These are phyloP conservation scores for Hanseniaspora meyeri DNA, from an alignment of 805 yeast species.

Conservation along the genomic window DNA sequence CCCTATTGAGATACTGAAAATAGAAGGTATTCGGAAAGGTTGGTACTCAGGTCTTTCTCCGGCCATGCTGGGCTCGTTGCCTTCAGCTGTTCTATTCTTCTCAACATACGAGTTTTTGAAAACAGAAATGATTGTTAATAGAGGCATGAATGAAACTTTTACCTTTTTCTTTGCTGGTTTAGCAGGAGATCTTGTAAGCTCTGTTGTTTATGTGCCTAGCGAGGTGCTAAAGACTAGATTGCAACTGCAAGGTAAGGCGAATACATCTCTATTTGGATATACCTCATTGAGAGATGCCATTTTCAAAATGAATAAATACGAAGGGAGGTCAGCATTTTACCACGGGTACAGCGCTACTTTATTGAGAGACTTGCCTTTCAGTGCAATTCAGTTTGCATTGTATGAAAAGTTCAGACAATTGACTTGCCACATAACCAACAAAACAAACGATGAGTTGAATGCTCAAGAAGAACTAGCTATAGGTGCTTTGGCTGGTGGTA, in stretches of 20 bases:
- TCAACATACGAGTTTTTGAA: constrained; percentile 79
- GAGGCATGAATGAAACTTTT: constrained; percentile 59
- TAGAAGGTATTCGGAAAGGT: constrained; percentile 79
- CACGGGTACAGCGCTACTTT: constrained; percentile 92
- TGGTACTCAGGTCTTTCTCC: constrained; percentile 87
- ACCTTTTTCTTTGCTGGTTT: constrained; percentile 78
- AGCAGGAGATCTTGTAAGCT: constrained; percentile 83
- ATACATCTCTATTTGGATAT: constrained; percentile 78
- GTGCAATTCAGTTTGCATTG: constrained; percentile 91
- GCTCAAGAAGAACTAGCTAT: constrained; percentile 36
- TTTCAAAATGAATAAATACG: constrained; percentile 45
- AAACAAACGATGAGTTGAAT: constrained; percentile 19
- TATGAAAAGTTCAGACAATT: constrained; percentile 67
- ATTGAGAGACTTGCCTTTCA: constrained; percentile 84
- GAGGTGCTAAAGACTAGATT: constrained; percentile 88
- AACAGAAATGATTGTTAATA: constrained; percentile 51
- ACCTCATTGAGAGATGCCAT: constrained; percentile 71
- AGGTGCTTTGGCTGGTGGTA: constrained; percentile 82
- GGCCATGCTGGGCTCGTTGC: constrained; percentile 84
- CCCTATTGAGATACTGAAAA: constrained; percentile 47
- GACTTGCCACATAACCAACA: constrained; percentile 36
- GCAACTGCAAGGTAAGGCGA: constrained; percentile 80
- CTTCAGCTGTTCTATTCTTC: constrained; percentile 89
- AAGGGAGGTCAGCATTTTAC: constrained; percentile 66
- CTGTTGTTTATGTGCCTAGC: constrained; percentile 83